phyloP scores from a whole-genome alignment of 768 basidiomycete genomes.

The Leccinum boreale region DNA sequence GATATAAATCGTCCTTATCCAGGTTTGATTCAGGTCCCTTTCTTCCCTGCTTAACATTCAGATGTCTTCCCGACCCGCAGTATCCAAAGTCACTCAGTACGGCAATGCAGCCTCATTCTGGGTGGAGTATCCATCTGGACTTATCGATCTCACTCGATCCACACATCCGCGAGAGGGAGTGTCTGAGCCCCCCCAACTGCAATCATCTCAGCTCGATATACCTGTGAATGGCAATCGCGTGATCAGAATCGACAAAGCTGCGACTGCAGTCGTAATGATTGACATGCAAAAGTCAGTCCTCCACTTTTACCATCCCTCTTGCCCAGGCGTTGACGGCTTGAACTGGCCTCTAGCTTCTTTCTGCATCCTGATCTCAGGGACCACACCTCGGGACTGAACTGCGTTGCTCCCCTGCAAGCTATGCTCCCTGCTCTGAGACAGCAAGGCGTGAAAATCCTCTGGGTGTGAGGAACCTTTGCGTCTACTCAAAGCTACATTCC shows the following conservation, averaged over 20 bases:
- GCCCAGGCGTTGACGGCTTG: slow-evolving; percentile 1
- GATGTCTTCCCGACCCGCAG: slow-evolving; percentile 46
- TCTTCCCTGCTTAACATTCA: slow-evolving; percentile 5
- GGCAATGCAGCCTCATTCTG: slow-evolving; percentile 57
- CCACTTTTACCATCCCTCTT: not conserved
- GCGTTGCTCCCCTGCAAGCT: slow-evolving; percentile 52
- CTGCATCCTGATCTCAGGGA: slow-evolving; percentile 56
- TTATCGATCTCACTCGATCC: slow-evolving; percentile 58
- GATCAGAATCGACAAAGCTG: slow-evolving; percentile 47
- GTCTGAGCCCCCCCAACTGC: slow-evolving; percentile 31
- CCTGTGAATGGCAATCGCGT: slow-evolving; percentile 49
- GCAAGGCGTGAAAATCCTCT: slow-evolving; percentile 55
- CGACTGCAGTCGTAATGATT: slow-evolving; percentile 57
- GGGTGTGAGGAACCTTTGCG: slow-evolving; percentile 48
- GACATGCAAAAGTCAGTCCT: slow-evolving; percentile 71
- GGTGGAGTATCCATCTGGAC: slow-evolving; percentile 66
- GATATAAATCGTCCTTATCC: not conserved
- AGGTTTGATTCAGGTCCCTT: not conserved
- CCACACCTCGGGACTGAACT: slow-evolving; percentile 54
- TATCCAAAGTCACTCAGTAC: slow-evolving; percentile 47
- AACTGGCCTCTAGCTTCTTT: slow-evolving; percentile 48
- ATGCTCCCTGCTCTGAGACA: slow-evolving; percentile 47
- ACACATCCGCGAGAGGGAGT: slow-evolving; percentile 33
- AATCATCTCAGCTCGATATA: slow-evolving; percentile 48
- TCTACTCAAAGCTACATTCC: not conserved